Base-by-base conservation (phyloP, 768 basidiomycete species). In the Pulveroboletus sp. region DNA sequence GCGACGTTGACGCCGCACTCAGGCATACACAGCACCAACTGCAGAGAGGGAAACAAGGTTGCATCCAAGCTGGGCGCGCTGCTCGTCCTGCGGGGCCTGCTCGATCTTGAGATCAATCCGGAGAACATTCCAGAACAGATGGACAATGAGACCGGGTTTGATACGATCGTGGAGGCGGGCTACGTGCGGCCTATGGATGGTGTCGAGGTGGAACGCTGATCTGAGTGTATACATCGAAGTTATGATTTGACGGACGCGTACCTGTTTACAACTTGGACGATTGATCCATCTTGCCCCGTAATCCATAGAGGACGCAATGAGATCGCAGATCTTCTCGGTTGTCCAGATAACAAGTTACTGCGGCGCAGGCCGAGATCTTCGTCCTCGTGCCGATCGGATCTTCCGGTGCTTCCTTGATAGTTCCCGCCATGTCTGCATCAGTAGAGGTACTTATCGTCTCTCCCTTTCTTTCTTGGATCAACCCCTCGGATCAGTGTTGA, bases 51-150 rank as follows among this genome's bases (percentile, higher is more conserved):
- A 44, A 91, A 91, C 67, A 65, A 73, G n/a, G 81, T 92, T 4
- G 76, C 73, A 14, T 88, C 85, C 11, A 93, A 93, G 63, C 47
- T 76, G 7, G 91, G 91, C n/a, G 89, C 89, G 1, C 63, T 75
- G 23, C 66, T 91, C 23, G 69, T 92, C 32, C 68, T 92, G 7
- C 78, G 78, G 37, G 76, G 76, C 16, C 65, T 92, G 13, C 76
- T 90, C 16, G 77, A 70, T 30, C 54, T 74, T 26, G 61, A 70
- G 26, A 70, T 76, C 49, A 62, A 76, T 50, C 56, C 65, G 6
- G 63, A 73, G 29, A 61, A 54, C 36, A 68, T 80, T 47, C 70
- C 73, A 2, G 49, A 58, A 29, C 67, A 69, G 51, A 54, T 53
- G 14, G 59, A 63, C 13, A 66, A 59, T 14, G 47, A 47, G 20